phyloP scores from a whole-genome alignment of 768 basidiomycete species.

The Trametes villosa region DNA sequence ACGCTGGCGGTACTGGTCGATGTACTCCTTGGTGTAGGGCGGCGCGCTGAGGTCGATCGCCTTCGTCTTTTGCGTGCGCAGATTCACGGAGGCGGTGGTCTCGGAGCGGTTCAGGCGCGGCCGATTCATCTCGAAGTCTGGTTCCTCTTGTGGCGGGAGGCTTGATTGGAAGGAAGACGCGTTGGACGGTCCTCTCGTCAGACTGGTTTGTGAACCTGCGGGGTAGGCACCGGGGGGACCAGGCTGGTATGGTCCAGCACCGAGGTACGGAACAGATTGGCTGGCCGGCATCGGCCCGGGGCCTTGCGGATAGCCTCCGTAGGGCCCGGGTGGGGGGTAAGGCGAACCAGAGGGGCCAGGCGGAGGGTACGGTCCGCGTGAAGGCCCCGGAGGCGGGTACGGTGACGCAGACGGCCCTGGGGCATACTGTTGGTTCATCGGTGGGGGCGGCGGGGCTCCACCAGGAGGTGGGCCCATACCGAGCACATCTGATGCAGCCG shows the following conservation, averaged over 20 bases:
- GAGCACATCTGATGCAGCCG: slow-evolving; percentile 79
- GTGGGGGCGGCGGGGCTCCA: slow-evolving; percentile 24
- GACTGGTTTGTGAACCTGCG: slow-evolving; percentile 19
- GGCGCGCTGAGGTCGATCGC: slow-evolving; percentile 82
- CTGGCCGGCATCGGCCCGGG: slow-evolving; percentile 15
- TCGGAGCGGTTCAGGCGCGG: slow-evolving; percentile 60
- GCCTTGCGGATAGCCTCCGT: slow-evolving; percentile 16
- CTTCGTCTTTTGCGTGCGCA: slow-evolving; percentile 70
- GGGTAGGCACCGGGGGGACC: slow-evolving; percentile 27
- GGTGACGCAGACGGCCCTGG: slow-evolving; percentile 16
- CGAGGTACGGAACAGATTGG: slow-evolving; percentile 23
- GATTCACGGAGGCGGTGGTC: slow-evolving; percentile 58
- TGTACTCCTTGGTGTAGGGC: slow-evolving; percentile 93
- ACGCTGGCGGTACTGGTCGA: slow-evolving; percentile 95
- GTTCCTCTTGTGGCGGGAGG: slow-evolving; percentile 29
- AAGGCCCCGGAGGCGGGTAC: slow-evolving; percentile 20
- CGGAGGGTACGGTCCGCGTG: slow-evolving; percentile 8
- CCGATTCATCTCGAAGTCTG: slow-evolving; percentile 59
- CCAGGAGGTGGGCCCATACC: slow-evolving; percentile 73
- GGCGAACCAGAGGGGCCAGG: slow-evolving; percentile 11
- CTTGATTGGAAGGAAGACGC: slow-evolving; percentile 23
- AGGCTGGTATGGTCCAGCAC: slow-evolving; percentile 23
- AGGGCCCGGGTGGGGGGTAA: slow-evolving; percentile 6
- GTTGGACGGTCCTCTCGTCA: slow-evolving; percentile 20
- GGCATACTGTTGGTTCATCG: slow-evolving; percentile 22